phyloP scores from a whole-genome alignment of 73 alveolate genomes.

The Paramecium biaurelia region DNA sequence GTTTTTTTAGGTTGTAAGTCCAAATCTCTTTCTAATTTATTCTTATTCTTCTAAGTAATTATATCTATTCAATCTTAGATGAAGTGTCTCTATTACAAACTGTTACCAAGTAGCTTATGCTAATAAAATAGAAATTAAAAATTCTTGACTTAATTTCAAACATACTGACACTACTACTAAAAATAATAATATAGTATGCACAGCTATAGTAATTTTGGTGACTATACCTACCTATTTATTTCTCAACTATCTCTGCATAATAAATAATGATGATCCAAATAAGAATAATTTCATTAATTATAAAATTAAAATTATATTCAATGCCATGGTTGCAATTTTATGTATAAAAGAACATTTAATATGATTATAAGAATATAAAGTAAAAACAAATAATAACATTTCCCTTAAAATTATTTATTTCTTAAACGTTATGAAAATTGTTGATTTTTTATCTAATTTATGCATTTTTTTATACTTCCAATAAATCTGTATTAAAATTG shows the following conservation, averaged over 20 bases:
- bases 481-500: too few relatives aligned
- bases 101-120: background rate
- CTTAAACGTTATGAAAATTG: too few relatives aligned
- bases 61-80: background rate
- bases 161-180: background rate
- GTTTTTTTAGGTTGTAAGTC: background rate
- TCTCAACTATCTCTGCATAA: background rate
- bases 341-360: too few relatives aligned
- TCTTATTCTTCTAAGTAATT: conserved; percentile 1
- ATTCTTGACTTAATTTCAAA: background rate
- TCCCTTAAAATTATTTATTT: background rate
- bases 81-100: background rate
- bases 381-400: too few relatives aligned
- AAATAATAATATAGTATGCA: background rate
- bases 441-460: too few relatives aligned
- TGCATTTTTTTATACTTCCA: too few relatives aligned
- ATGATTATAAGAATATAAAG: too few relatives aligned
- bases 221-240: background rate
- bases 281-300: background rate
- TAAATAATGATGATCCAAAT: background rate
- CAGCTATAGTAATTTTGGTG: background rate
- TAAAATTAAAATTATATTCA: background rate
- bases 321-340: too few relatives aligned
- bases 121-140: background rate
- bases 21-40: conserved; percentile 7